phyloP scores from a whole-genome alignment of 2,329 filamentous ascomycete genomes.

The Penicillium sp. region DNA sequence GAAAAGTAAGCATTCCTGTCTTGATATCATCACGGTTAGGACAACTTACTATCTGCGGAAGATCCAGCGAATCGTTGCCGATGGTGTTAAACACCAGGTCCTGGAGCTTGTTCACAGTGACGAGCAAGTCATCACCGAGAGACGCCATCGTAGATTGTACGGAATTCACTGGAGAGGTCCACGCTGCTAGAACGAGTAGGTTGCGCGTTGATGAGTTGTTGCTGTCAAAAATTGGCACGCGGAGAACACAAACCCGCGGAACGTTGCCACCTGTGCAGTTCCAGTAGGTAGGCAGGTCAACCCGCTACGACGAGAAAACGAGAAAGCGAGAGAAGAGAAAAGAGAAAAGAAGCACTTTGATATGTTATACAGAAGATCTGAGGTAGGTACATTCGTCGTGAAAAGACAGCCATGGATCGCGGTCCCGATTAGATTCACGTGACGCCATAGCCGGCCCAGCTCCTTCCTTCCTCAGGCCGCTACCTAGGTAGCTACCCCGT shows the following conservation, averaged over 20 bases:
- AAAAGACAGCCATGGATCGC: background rate
- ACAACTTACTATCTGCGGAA: conserved; percentile 87
- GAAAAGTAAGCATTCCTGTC: no score
- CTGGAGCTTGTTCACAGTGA: conserved; percentile 96
- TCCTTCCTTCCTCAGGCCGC: background rate
- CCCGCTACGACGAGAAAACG: background rate
- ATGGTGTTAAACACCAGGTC: conserved; percentile 99
- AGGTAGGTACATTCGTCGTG: no score
- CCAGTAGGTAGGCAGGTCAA: no score
- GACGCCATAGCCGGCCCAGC: conserved; percentile 8
- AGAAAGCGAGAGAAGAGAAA: background rate
- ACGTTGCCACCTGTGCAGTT: background rate
- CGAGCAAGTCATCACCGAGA: conserved; percentile 90
- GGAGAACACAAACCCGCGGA: background rate
- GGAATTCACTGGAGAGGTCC: no score
- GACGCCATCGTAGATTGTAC: conserved; percentile 88
- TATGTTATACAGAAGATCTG: background rate
- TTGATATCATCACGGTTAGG: no score
- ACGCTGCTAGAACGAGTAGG: background rate
- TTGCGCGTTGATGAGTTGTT: background rate
- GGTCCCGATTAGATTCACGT: conserved; percentile 2
- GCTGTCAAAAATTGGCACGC: background rate
- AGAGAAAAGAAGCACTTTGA: background rate
- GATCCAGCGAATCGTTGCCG: conserved; percentile 93
- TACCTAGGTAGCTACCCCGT: no score